phyloP scores from a whole-genome alignment of 2,329 filamentous ascomycete species.

The Trichoderma aggressivum region DNA sequence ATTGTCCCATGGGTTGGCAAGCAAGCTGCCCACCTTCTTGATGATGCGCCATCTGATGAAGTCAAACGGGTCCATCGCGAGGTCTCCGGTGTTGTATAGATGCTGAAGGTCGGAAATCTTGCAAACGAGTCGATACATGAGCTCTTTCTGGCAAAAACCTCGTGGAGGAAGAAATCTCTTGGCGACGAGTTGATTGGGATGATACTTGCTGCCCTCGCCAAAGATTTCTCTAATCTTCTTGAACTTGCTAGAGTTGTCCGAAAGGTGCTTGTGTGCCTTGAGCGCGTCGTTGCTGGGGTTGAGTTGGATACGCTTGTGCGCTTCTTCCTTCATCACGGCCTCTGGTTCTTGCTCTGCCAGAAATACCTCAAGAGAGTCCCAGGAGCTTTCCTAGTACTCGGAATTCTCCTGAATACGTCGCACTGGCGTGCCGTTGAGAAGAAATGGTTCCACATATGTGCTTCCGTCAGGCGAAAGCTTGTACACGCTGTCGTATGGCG shows the following conservation, averaged over 20 bases:
- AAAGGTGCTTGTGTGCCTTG: slow-evolving; percentile 25
- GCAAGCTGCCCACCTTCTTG: slow-evolving; percentile 19
- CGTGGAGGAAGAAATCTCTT: slow-evolving; percentile 31
- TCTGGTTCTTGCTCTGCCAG: slow-evolving; percentile 28
- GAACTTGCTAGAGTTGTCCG: slow-evolving; percentile 34
- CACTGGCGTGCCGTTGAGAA: slow-evolving; percentile 29
- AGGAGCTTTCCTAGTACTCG: slow-evolving; percentile 31
- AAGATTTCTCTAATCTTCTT: slow-evolving; percentile 36
- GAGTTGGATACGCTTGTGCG: neutral
- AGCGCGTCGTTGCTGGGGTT: slow-evolving; percentile 20
- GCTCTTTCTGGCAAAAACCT: slow-evolving; percentile 35
- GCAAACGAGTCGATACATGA: slow-evolving; percentile 36
- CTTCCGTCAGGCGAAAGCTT: slow-evolving; percentile 22
- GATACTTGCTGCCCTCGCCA: slow-evolving; percentile 27
- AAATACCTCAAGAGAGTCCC: slow-evolving; percentile 31
- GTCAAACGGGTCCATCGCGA: slow-evolving; percentile 38
- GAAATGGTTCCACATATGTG: slow-evolving; percentile 26
- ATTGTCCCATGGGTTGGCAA: slow-evolving; percentile 11
- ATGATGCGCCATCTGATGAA: slow-evolving; percentile 37
- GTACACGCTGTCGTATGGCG: neutral
- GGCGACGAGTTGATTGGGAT: slow-evolving; percentile 38
- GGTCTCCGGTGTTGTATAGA: slow-evolving; percentile 25
- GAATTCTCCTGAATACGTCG: slow-evolving; percentile 28
- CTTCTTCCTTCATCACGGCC: slow-evolving; percentile 22
- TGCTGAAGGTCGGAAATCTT: slow-evolving; percentile 32